Evolutionary conservation across 2,329 filamentous ascomycete genomes (phyloP).

Genomic region (Lasiodiplodia theobromae): DNA sequence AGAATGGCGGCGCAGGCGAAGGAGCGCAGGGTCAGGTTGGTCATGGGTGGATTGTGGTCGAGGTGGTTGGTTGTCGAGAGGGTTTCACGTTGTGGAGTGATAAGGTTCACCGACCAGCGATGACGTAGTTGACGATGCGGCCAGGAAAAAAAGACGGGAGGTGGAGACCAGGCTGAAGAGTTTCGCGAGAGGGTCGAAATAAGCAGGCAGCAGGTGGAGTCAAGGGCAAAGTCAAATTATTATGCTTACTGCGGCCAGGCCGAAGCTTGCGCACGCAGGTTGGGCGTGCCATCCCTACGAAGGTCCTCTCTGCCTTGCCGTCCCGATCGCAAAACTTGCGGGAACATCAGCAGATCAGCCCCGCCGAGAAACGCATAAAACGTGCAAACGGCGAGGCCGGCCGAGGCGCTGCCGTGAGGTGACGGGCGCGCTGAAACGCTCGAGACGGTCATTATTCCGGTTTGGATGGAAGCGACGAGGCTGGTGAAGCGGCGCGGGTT

Average conservation of each 20-base stretch:
- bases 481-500: conserved; percentile 15
- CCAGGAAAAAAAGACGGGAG: no score
- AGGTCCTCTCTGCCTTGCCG: neutral
- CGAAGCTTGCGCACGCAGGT: neutral
- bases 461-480: neutral
- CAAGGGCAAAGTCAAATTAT: conserved; percentile 18
- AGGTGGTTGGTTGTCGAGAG: conserved; percentile 38
- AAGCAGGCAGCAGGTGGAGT: conserved; percentile 2
- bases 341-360: conserved; percentile 1
- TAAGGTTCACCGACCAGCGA: neutral
- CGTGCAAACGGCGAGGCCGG: neutral
- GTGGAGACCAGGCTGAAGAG: conserved; percentile 3
- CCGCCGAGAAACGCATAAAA: conserved; percentile 5
- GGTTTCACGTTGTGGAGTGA: neutral
- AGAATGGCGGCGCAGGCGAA: conserved; percentile 6
- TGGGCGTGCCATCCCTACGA: neutral
- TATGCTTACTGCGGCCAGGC: conserved; percentile 18
- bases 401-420: neutral
- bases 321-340: neutral
- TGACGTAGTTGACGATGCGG: neutral
- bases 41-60: conserved; percentile 13
- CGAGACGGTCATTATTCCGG: conserved; percentile 4
- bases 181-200: conserved; percentile 5
- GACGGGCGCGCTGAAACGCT: conserved; percentile 9
- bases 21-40: neutral